phyloP scores from a whole-genome alignment of 2,329 filamentous ascomycete genomes.

The Incumbomyces delicatus region DNA sequence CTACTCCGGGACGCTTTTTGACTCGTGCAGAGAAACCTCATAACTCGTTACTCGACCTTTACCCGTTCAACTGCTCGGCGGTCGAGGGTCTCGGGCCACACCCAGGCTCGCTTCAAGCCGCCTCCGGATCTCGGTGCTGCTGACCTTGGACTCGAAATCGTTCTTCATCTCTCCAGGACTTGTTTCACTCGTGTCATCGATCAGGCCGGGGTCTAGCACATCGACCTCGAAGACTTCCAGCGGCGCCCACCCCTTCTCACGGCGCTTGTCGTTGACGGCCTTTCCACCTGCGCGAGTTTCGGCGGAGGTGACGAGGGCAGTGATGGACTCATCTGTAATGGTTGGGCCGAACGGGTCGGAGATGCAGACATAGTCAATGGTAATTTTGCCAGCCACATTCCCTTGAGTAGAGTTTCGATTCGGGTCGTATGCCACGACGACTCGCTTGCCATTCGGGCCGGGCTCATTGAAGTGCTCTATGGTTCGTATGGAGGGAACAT shows the following conservation, averaged over 20 bases:
- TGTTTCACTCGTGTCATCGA: constrained; percentile 45
- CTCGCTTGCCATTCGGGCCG: constrained; percentile 31
- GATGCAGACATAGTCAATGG: constrained; percentile 72
- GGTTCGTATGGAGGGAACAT: constrained; percentile 26
- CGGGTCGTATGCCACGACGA: constrained; percentile 21
- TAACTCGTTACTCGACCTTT: too few species aligned
- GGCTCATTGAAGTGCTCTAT: constrained; percentile 27
- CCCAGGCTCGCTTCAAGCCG: constrained; percentile 27
- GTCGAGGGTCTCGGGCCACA: too few species aligned
- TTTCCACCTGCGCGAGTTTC: constrained; percentile 78
- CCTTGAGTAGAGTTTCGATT: too few species aligned
- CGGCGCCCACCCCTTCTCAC: constrained; percentile 62
- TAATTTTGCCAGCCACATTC: constrained; percentile 44
- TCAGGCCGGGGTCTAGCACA: constrained; percentile 53
- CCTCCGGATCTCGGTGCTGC: constrained; percentile 74
- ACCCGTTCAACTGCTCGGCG: too few species aligned
- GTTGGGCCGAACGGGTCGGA: constrained; percentile 86
- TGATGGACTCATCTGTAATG: constrained; percentile 67
- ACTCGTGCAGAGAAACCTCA: too few species aligned
- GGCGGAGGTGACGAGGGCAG: constrained; percentile 72
- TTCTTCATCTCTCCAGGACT: constrained; percentile 36
- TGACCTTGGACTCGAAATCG: constrained; percentile 74
- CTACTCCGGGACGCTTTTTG: too few species aligned
- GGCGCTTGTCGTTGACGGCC: constrained; percentile 75
- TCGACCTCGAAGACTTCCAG: constrained; percentile 83